Base-by-base conservation (phyloP, 1,139 yeast species). In the Magnusiomyces magnusii region DNA sequence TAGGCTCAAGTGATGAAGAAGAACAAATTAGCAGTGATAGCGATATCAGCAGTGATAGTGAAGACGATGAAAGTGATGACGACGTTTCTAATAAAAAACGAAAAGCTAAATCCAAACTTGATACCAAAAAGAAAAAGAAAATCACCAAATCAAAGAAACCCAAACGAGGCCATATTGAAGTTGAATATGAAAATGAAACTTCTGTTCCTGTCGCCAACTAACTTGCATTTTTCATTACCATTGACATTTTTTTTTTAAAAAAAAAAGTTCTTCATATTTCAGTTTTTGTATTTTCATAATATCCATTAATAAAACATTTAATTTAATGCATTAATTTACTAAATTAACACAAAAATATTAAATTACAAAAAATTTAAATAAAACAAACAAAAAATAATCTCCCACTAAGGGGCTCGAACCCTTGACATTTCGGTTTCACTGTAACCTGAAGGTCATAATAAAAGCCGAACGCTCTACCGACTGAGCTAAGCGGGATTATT, bases 121-220 rank as follows among this genome's bases (percentile, higher is more conserved):
- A 54, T 36, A 27, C 57, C 28, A 78, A 79, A 66, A 69, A 74
- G 61, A 68, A 72, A 60, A 68, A 73, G 54, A 73, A 60, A 54
- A 55, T 58, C 55, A 58, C 60, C 42, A 59, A 64, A 59, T 57
- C 61, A 49, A 73, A 62, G 74, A 75, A 56, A 69, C 42, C 47
- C 56, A 39, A 39, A 21, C 84, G 87, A 72, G 87, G 95, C 17
- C 82, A 87, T 73, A 84, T 89, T 54, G 96, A 89, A 72, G 85
- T 87, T 58, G 93, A 86, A 72, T 86, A 88, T 70, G 96, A 89
- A 74, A 85, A 87, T 67, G 95, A 87, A 71, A 79, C 77, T 60
- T 28, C 53, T n/a, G 13, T 28, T 7, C 53, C 53, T 47, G 34
- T 25, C 23, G 51, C 34, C 13, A 47, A 47, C 19, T 47, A 21